phyloP scores from a whole-genome alignment of 257 asterid genomes.

The Solanum clarkiae region DNA sequence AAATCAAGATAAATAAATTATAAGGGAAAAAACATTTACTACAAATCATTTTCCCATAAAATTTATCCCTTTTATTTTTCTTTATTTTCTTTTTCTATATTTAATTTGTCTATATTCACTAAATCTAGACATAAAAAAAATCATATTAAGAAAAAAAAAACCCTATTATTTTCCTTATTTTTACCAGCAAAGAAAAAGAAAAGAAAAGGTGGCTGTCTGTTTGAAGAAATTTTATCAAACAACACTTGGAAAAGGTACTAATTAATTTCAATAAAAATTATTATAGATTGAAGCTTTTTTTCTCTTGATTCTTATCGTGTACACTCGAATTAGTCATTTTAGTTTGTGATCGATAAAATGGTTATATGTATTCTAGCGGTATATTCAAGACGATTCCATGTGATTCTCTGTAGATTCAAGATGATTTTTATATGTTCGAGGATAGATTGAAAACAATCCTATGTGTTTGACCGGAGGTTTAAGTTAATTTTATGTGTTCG shows the following conservation, averaged over 20 bases:
- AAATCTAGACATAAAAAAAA: neutral
- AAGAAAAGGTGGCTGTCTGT: neutral
- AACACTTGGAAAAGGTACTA: neutral
- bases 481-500: no score
- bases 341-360: neutral
- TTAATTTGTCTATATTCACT: no score
- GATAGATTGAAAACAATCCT: no score
- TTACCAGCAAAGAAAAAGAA: neutral
- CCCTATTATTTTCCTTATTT: neutral
- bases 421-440: no score
- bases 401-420: no score
- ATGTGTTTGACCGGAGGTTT: no score
- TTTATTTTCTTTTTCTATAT: no score
- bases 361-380: no score
- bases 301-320: neutral
- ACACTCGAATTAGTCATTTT: neutral
- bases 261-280: neutral
- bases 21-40: neutral
- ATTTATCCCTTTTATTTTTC: neutral
- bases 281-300: neutral
- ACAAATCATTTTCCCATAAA: neutral
- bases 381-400: no score
- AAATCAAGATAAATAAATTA: neutral
- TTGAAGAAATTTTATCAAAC: neutral
- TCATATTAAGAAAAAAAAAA: neutral